Base-by-base conservation (phyloP, 768 basidiomycete species). In the Lyophyllum shimeji region DNA sequence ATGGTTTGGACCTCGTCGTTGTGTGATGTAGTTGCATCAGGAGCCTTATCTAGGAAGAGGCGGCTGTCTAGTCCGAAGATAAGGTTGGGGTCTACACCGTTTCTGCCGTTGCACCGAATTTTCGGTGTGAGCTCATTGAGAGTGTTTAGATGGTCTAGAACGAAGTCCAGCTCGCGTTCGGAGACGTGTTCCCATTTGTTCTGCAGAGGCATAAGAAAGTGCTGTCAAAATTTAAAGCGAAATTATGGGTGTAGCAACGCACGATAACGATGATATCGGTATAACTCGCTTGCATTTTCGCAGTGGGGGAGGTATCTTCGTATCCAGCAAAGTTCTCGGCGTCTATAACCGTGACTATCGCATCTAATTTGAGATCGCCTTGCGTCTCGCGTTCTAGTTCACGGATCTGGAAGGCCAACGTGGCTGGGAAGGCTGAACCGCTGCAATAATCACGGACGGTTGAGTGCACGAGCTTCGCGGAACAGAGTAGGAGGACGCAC, bases 361-460 rank as follows among this genome's bases (percentile, higher is more conserved):
- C 89, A 63, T 98, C 95, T 24, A 98, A 77, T 65, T 83, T 85
- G 67, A 98, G 81, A 46, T 87, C 90, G 11, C 83, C 80, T 18
- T 76, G 66, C 2, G 89, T 93, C 67, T 94, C 84, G 18, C 69
- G 82, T 69, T 95, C 95, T 21, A 98, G 76, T 68, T 95, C 89
- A 37, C 93, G 87, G 54, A 98, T 93, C 66, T 96, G 95, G 65
- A 96, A 93, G 0, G 95, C 95, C 31, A 98, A 78, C 1, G 95
- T 96, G 2, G 95, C 95, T 8, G 95, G 95, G 65, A 97, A 97
- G 0, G 95, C 95, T 7, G 93, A 95, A 11, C 95, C 95, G 33
- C 92, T 94, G 63, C n/a, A n/a, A n/a, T n/a, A n/a, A n/a, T n/a
- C n/a, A 17, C 37, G 8, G 33, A 43, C n/a, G 27, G 33, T 25